These are phyloP conservation scores for Psilocybe azurescens DNA, from an alignment of 768 basidiomycete genomes.

Conservation along the genomic window DNA sequence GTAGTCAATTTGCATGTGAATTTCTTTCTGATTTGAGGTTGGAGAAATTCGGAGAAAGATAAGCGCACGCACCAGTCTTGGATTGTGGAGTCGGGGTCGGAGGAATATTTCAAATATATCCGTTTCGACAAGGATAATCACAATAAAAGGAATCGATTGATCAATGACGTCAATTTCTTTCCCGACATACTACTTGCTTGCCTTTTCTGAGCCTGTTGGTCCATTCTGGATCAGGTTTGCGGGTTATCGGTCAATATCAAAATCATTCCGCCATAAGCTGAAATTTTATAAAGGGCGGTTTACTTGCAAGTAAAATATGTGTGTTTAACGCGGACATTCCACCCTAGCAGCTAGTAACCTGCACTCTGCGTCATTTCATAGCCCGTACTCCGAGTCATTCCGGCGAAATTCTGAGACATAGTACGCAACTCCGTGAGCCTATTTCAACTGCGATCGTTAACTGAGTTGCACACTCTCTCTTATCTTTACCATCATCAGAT, in stretches of 20 bases:
- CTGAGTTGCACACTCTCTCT: neutral
- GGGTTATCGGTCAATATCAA: neutral
- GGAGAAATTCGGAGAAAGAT: neutral
- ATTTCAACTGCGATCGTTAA: neutral
- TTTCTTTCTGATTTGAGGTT: neutral
- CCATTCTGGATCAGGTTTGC: neutral
- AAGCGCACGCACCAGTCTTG: neutral
- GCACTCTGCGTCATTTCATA: neutral
- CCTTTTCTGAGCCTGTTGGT: neutral
- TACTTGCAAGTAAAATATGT: neutral
- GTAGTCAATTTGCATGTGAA: neutral
- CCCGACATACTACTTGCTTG: neutral
- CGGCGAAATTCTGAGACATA: neutral
- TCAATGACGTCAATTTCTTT: neutral
- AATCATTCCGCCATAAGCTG: neutral
- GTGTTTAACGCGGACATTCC: neutral
- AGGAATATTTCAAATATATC: neutral
- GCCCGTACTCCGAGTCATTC: neutral
- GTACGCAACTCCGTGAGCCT: neutral
- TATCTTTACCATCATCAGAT: neutral
- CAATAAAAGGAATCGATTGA: neutral
- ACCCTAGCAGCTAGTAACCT: no score
- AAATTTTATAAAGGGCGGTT: neutral
- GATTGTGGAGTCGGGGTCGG: neutral
- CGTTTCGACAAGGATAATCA: neutral